phyloP scores from a whole-genome alignment of 78 protist species.

The Corallochytrium limacisporum region DNA sequence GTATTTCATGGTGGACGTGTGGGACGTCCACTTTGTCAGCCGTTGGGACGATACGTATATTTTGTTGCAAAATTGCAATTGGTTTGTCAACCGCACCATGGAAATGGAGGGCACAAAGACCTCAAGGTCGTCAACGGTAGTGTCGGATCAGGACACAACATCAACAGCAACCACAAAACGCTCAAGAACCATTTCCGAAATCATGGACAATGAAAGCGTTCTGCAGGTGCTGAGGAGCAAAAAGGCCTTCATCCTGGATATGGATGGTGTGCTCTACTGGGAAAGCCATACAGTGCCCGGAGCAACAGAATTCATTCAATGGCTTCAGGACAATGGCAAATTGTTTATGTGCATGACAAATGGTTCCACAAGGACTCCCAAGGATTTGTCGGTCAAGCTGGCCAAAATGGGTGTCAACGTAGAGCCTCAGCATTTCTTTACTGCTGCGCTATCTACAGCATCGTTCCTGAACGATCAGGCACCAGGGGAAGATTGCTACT shows the following conservation, averaged over 20 bases:
- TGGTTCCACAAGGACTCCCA: background rate
- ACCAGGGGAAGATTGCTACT: background rate
- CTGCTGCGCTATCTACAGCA: background rate
- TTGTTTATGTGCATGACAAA: background rate
- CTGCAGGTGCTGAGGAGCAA: background rate
- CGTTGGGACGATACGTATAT: too few species aligned
- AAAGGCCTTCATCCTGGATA: background rate
- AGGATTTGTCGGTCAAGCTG: background rate
- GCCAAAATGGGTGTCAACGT: background rate
- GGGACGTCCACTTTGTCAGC: too few species aligned
- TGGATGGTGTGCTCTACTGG: slow-evolving; percentile 6
- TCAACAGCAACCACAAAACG: too few species aligned
- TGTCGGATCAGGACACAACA: too few species aligned
- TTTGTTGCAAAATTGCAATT: too few species aligned
- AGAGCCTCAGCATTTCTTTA: background rate
- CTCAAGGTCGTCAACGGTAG: too few species aligned
- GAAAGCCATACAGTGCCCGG: background rate
- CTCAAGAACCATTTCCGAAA: too few species aligned
- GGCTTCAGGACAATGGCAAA: background rate
- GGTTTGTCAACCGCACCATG: too few species aligned
- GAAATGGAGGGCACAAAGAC: too few species aligned
- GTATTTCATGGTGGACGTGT: too few species aligned
- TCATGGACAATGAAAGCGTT: too few species aligned
- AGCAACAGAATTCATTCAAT: background rate
- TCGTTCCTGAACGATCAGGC: background rate